A percentile compares a stretch with the other conserved stretches of the same genome.
Evolutionary conservation across 768 basidiomycete genomes (phyloP).

Genomic region (Rickenella mellea): DNA sequence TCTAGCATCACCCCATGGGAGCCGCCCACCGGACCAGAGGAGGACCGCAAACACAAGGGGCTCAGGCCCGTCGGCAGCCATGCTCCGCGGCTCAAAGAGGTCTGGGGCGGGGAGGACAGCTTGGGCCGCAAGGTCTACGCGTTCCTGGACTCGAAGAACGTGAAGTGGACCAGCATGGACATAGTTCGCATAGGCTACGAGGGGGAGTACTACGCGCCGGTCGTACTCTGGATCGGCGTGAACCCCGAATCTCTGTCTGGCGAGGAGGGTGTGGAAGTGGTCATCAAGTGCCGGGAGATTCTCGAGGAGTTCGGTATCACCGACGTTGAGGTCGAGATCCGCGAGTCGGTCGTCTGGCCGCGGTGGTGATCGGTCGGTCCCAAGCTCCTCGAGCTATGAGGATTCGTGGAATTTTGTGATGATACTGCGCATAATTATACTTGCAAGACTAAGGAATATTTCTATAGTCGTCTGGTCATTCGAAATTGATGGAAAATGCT

Average conservation of each 20-base stretch:
- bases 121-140: slow-evolving; percentile 6
- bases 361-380: no score
- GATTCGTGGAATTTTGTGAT: no score
- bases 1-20: slow-evolving; percentile 16
- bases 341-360: slow-evolving; percentile 22
- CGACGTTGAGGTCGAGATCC: slow-evolving; percentile 29
- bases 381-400: no score
- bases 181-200: slow-evolving; percentile 11
- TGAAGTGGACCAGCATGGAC: slow-evolving; percentile 12
- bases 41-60: slow-evolving; percentile 17
- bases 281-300: slow-evolving; percentile 25
- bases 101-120: slow-evolving; percentile 11
- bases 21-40: slow-evolving; percentile 16
- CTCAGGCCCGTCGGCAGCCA: slow-evolving; percentile 15
- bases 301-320: slow-evolving; percentile 21
- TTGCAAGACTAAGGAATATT: no score
- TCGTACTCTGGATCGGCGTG: slow-evolving; percentile 29
- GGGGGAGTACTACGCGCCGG: slow-evolving; percentile 21
- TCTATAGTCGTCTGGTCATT: no score
- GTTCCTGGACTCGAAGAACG: slow-evolving; percentile 9
- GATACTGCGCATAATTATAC: no score
- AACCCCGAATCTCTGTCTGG: slow-evolving; percentile 24
- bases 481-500: no score
- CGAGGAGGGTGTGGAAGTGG: slow-evolving; percentile 24
- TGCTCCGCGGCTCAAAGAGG: slow-evolving; percentile 6